Conservation (phyloP, 352 stramenopile species). For the Salisapilia sapeloensis region DNA sequence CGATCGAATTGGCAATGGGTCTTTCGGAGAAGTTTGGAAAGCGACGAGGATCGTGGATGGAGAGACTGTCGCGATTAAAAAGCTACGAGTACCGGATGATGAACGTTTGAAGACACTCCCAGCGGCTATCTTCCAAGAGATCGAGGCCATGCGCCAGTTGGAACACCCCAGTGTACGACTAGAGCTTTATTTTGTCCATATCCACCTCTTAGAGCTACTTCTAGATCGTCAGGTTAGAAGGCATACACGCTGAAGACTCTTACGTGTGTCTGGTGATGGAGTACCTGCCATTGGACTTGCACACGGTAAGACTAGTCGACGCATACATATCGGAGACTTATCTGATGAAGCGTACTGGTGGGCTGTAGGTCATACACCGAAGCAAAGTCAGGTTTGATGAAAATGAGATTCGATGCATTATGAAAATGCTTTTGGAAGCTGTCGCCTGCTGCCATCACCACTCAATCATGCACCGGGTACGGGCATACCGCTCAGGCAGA, state of each 20-base stretch:
- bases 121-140: conserved; percentile 48
- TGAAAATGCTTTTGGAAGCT: conserved; percentile 51
- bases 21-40: conserved; percentile 50
- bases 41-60: conserved; percentile 20
- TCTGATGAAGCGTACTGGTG: too few relatives aligned
- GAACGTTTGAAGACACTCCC: conserved; percentile 25
- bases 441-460: conserved; percentile 40
- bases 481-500: conserved; percentile 1
- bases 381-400: conserved; percentile 12
- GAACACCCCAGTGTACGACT: conserved; percentile 35
- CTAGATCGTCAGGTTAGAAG: conserved; percentile 46
- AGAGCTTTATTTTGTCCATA: neutral
- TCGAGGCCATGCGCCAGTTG: conserved; percentile 55
- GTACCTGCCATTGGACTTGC: conserved; percentile 44
- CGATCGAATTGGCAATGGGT: conserved; percentile 43
- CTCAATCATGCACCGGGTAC: conserved; percentile 45
- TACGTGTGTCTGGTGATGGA: conserved; percentile 54
- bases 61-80: conserved; percentile 34
- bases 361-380: conserved; percentile 17
- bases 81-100: conserved; percentile 29
- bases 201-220: neutral
- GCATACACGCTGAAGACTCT: conserved; percentile 33
- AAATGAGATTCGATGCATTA: conserved; percentile 25
- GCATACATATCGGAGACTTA: too few relatives aligned
- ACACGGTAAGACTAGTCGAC: conserved; percentile 14